Base-by-base conservation (phyloP, 257 asterid genomes). In the Solanum lycopersicoides region DNA sequence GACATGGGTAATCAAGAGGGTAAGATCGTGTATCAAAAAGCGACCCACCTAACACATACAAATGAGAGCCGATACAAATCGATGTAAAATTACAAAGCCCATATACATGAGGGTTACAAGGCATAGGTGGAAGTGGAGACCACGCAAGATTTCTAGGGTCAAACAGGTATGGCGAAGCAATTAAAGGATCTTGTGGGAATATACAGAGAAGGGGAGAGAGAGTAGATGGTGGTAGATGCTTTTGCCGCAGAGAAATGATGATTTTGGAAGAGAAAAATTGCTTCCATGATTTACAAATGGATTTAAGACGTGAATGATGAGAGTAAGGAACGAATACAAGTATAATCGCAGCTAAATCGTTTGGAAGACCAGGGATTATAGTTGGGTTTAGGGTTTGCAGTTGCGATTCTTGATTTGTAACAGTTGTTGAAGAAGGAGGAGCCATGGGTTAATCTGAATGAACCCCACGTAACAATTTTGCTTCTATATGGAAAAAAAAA, bases 21-120 rank as follows among this genome's bases (percentile, higher is more conserved):
- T 90, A 95, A 25, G 98, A 94, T 5, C 98, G 92, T 1, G 98
- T 92, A 37, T 97, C 97, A 82, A 96, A 96, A 12, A 91, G 92
- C n/a, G 99, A 96, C 20, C 98, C 99, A 25, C 99, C 98, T 34
- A 96, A 91, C 6, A 95, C 96, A 75, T 96, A 95, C 50, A 97
- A 89, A 47, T 93, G 93, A 47, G 95, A 85, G 10, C 98, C 98
- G 15, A 95, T 86, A 0, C 96, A 87, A 76, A 95, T 88, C 42
- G 97, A 90, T 80, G 93, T 91, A 89, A 97, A 97, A 90, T 97
- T 97, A 83, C 97, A 92, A 82, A 95, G 95, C 2, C 98, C 98
- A 74, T 97, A 95, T 0, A 89, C 97, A 84, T 94, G 93, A 42
- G 98, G 99, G 74, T 95, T 95, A 92, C 98, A 97, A 71, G 99